Evolutionary conservation across 495 filamentous ascomycete species (phyloP).

Genomic region (Sabuloglossum arenarium): DNA sequence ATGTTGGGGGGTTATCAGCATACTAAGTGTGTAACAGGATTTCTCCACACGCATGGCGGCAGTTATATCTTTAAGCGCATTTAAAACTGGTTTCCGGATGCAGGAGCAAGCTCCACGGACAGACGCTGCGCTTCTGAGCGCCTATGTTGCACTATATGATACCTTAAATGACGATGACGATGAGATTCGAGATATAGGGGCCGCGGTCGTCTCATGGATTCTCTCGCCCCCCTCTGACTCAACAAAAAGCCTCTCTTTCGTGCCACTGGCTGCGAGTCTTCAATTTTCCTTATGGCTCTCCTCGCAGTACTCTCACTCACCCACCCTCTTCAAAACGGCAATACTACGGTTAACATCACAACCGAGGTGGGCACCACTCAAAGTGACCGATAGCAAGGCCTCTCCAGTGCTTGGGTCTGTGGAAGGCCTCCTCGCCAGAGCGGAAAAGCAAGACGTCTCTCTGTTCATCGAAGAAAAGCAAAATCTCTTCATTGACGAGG

Average conservation of each 20-base stretch:
- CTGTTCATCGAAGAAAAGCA: constrained; percentile 80
- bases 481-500: constrained; percentile 70
- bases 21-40: constrained; percentile 27
- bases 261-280: background rate
- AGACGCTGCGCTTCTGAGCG: constrained; percentile 20
- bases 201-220: constrained; percentile 19
- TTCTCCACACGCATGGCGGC: constrained; percentile 45
- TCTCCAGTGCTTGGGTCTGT: constrained; percentile 17
- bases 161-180: constrained; percentile 75
- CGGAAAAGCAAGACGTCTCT: constrained; percentile 39
- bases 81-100: constrained; percentile 11
- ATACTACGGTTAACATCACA: constrained; percentile 4
- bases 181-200: constrained; percentile 50
- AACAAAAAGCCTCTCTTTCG: background rate
- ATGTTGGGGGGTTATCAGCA: background rate
- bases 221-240: background rate
- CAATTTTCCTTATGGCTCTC: background rate
- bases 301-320: background rate
- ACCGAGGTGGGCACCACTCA: constrained; percentile 10
- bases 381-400: constrained; percentile 3
- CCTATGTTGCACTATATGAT: constrained; percentile 23
- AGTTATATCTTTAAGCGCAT: constrained; percentile 20
- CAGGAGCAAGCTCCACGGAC: background rate
- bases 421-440: constrained; percentile 23
- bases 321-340: constrained; percentile 4